A percentile compares a stretch with the other conserved stretches of the same genome.
Conservation (phyloP, 2,329 filamentous ascomycete genomes). For the Leptographium galeiforme region DNA sequence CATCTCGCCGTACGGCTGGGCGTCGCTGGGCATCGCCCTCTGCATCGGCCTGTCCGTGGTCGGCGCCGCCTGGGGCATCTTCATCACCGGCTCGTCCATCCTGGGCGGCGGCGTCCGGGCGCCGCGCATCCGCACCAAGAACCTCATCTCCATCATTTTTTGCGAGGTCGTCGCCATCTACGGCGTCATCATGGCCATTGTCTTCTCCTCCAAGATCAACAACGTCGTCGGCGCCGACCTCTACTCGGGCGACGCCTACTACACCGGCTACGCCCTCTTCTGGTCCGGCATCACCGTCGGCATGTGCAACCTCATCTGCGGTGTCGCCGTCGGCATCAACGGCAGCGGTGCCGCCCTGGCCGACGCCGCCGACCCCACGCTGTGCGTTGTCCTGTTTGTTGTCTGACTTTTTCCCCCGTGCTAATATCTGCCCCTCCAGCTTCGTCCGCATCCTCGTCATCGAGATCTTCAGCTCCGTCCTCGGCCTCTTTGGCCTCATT, state of each 20-base stretch:
- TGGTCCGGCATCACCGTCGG: conserved; percentile 93
- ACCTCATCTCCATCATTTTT: conserved; percentile 99
- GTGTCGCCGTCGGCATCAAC: conserved; percentile 94
- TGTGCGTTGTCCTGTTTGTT: conserved; percentile 54
- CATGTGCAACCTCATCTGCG: conserved; percentile 89
- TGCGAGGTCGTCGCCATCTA: conserved; percentile 99
- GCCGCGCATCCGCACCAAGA: conserved; percentile 96
- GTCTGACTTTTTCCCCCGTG: not conserved
- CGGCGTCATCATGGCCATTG: conserved; percentile 98
- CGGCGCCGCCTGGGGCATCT: conserved; percentile 97
- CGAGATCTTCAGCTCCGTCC: conserved; percentile 96
- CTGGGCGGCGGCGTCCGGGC: conserved; percentile 93
- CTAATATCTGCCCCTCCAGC: conserved; percentile 29
- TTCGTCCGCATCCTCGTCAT: conserved; percentile 99
- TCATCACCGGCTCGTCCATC: conserved; percentile 96
- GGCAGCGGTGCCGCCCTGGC: conserved; percentile 91
- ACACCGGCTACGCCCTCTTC: conserved; percentile 90
- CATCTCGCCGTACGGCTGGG: conserved; percentile 90
- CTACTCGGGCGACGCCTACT: conserved; percentile 70
- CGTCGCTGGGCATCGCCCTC: conserved; percentile 74
- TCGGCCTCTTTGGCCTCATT: conserved; percentile 92
- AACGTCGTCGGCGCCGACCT: conserved; percentile 49
- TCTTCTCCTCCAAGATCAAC: conserved; percentile 83
- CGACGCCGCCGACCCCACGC: conserved; percentile 79
- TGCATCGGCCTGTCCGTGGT: conserved; percentile 96